These are phyloP conservation scores for Melanopsichium pennsylvanicum DNA, from an alignment of 1,284 basidiomycete genomes.

Conservation along the genomic window DNA sequence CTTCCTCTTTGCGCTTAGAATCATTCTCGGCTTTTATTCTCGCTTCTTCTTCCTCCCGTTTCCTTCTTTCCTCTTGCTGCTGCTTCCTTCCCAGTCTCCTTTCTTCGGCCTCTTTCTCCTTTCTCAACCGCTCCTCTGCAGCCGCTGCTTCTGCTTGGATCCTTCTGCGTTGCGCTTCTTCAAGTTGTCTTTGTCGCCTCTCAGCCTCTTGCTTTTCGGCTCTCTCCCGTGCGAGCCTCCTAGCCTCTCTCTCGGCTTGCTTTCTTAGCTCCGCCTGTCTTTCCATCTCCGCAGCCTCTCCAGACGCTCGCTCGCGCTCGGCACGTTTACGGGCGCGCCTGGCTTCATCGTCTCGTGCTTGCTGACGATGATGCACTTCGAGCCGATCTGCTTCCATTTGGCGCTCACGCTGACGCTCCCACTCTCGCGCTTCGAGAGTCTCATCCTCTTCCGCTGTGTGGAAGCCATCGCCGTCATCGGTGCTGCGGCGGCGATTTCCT, in stretches of 20 bases:
- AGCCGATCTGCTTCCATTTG: constrained; percentile 38
- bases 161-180: constrained; percentile 21
- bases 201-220: constrained; percentile 19
- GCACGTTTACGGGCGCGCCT: constrained; percentile 12
- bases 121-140: constrained; percentile 12
- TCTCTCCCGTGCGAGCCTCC: constrained; percentile 17
- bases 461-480: constrained; percentile 34
- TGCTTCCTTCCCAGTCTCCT: constrained; percentile 16
- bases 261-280: constrained; percentile 8
- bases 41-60: constrained; percentile 14
- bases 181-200: constrained; percentile 5
- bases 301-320: constrained; percentile 20
- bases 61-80: constrained; percentile 21
- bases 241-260: constrained; percentile 25
- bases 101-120: constrained; percentile 30
- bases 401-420: constrained; percentile 32
- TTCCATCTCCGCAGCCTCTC: constrained; percentile 11
- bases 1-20: constrained; percentile 11
- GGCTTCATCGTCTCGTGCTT: constrained; percentile 28
- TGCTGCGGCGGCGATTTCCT: constrained; percentile 15
- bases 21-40: too few species aligned
- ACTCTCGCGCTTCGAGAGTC: constrained; percentile 32
- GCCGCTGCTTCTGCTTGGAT: constrained; percentile 26
- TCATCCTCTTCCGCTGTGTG: constrained; percentile 45
- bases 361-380: constrained; percentile 25